These are phyloP conservation scores for Populus euphratica DNA, from an alignment of 345 rosid species.

Conservation along the genomic window DNA sequence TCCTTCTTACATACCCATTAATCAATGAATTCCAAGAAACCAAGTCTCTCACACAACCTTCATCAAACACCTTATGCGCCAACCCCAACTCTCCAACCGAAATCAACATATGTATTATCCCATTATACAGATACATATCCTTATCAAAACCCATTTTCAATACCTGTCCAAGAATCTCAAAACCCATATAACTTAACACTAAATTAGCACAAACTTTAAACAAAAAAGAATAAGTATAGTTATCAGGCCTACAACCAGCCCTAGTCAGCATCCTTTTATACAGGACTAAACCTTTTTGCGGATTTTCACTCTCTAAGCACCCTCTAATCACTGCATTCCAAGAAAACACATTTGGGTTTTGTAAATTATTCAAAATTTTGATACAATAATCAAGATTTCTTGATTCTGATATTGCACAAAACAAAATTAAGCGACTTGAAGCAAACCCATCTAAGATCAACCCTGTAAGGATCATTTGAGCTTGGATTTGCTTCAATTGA, in stretches of 20 bases:
- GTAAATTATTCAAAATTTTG: conserved; percentile 41
- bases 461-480: conserved; percentile 56
- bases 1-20: conserved; percentile 65
- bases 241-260: conserved; percentile 56
- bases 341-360: conserved; percentile 48
- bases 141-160: conserved; percentile 53
- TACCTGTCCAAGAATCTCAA: conserved; percentile 61
- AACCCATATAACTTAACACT: conserved; percentile 40
- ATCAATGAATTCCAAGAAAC: conserved; percentile 90
- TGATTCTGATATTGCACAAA: conserved; percentile 57
- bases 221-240: conserved; percentile 66
- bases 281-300: conserved; percentile 38
- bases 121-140: conserved; percentile 64
- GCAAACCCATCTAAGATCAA: conserved; percentile 51
- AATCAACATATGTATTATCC: conserved; percentile 53
- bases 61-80: conserved; percentile 75
- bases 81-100: conserved; percentile 47
- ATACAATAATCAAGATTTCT: conserved; percentile 53
- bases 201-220: conserved; percentile 54
- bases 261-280: conserved; percentile 60
- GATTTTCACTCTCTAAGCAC: conserved; percentile 41
- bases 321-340: conserved; percentile 81
- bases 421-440: conserved; percentile 61
- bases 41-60: conserved; percentile 64
- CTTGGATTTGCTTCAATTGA: conserved; percentile 70